Base-by-base conservation (phyloP, 2,329 filamentous ascomycete species). In the Colletotrichum magnum region DNA sequence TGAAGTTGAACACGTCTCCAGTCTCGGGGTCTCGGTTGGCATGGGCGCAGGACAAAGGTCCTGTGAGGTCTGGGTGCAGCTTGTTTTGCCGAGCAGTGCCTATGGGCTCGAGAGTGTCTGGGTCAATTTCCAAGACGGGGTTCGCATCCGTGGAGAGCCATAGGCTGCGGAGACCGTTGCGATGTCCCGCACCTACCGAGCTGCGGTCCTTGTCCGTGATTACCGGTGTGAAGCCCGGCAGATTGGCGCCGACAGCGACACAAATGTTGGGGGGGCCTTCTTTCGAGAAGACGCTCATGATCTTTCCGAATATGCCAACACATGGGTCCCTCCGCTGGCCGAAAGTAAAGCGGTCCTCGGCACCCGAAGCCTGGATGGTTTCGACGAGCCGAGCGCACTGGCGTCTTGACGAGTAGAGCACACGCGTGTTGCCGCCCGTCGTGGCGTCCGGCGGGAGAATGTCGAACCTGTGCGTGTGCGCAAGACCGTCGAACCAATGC, bases 401-500 rank as follows among this genome's bases (percentile, higher is more conserved):
- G 24, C 89, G 86, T 12, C 92, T 86, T 1, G 93, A 96, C 6
- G 91, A 91, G 77, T 95, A 95, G 26, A 86, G 82, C 3, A 95
- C 91, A 41, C 82, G 80, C 10, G 76, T 73, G 3, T 28, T 45
- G 0, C 36, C 32, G 77, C 70, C 5, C 6, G 75, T 75, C 32
- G 68, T 70, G 3, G 73, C 71, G 2, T 71, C 73, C 2, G 57
- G 64, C 0, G 85, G 76, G 3, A 89, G 74, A 39, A 95, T 92
- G 66, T 93, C 86, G 76, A 95, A 95, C 32, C 88, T 89, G 79
- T 95, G 92, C 1, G 89, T 84, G 64, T 93, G 88, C 3, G 89
- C 87, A 68, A 94, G 89, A 6, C 92, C 92, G 76, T 96, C 94
- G 73, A 96, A 96, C 93, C 93, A 96, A 77, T 96, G 93, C 1